Conservation (phyloP, 2,329 filamentous ascomycete genomes). For the Ophiostoma quercus region DNA sequence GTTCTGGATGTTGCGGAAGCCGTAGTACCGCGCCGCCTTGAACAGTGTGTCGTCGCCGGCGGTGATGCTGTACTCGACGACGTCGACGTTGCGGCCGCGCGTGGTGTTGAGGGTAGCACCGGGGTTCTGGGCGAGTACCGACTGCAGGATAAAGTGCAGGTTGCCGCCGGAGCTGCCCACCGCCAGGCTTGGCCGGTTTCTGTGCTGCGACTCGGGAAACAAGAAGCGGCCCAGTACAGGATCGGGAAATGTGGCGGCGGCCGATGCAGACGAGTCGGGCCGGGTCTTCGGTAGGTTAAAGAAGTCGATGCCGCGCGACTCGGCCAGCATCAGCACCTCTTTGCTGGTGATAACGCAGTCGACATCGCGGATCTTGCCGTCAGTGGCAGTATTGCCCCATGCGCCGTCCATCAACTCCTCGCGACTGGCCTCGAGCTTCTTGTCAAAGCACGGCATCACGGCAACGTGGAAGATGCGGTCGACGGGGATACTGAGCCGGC, state of each 20-base stretch:
- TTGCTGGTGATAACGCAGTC: slow-evolving; percentile 98
- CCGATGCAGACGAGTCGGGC: slow-evolving; percentile 33
- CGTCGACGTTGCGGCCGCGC: slow-evolving; percentile 82
- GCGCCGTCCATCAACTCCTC: slow-evolving; percentile 80
- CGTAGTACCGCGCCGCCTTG: slow-evolving; percentile 86
- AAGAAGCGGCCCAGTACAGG: slow-evolving; percentile 64
- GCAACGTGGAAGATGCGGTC: slow-evolving; percentile 89
- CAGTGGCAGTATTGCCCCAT: slow-evolving; percentile 64
- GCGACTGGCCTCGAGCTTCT: slow-evolving; percentile 93
- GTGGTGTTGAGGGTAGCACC: slow-evolving; percentile 65
- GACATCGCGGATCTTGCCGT: slow-evolving; percentile 68
- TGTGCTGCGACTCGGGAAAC: slow-evolving; percentile 44
- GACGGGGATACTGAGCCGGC: slow-evolving; percentile 64
- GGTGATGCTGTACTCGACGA: slow-evolving; percentile 73
- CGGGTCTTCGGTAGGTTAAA: slow-evolving; percentile 57
- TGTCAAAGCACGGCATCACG: slow-evolving; percentile 98
- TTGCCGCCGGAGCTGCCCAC: slow-evolving; percentile 86
- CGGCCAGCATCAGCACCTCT: slow-evolving; percentile 84
- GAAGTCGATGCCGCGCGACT: slow-evolving; percentile 73
- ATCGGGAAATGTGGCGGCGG: slow-evolving; percentile 63
- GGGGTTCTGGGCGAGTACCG: slow-evolving; percentile 63
- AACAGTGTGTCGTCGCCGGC: slow-evolving; percentile 52
- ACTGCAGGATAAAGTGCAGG: slow-evolving; percentile 75
- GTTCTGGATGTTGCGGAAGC: slow-evolving; percentile 97
- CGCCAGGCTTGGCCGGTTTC: slow-evolving; percentile 30